Base-by-base conservation (phyloP, 768 basidiomycete genomes). In the Boletus pseudo-olivaceus region DNA sequence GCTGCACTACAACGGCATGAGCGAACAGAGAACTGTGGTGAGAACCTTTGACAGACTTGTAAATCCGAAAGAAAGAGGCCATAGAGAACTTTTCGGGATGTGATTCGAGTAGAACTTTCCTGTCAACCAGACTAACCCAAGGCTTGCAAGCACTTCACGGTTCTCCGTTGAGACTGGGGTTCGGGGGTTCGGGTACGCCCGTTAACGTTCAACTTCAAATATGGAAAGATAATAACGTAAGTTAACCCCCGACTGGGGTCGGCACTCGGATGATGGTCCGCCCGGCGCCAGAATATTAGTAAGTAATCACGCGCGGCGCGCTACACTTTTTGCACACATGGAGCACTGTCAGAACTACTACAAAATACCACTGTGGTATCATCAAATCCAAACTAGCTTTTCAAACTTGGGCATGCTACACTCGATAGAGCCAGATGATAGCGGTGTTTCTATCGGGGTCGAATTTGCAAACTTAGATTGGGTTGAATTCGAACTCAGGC, bases 41-140 rank as follows among this genome's bases (percentile, higher is more conserved):
- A 26, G 11, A 29, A 47, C 33, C 15, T 17, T 51, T 4, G 30
- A 71, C 75, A 34, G 51, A 74, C 69, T 77, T 76, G 69, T 81
- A 81, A 14, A 71, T 60, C 26, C 71, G 67, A 34, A 81, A 66
- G 47, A 81, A 61, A 12, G 73, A 71, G 7, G 79, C 73, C 80
- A 81, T 81, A 7, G 34, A 2, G 15, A 23, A 14, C 2, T 17
- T 17, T 15, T 10, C 27, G n/a, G 9, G 33, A 40, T 7, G 33
- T 35, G 44, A 37, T 11, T 19, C 4, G 2, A 12, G 26, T 26
- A 17, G 10, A 32, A 19, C 8, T 35, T 40, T 32, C 20, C 20
- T 37, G 27, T 17, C 12, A 55, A 45, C 34, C 8, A 53, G 19
- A 29, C 33, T 10, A 11, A 9, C 19, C 10, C 14, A 30, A 30